Evolutionary conservation across 2,329 filamentous ascomycete genomes (phyloP).

Genomic region (Cercospora beticola): DNA sequence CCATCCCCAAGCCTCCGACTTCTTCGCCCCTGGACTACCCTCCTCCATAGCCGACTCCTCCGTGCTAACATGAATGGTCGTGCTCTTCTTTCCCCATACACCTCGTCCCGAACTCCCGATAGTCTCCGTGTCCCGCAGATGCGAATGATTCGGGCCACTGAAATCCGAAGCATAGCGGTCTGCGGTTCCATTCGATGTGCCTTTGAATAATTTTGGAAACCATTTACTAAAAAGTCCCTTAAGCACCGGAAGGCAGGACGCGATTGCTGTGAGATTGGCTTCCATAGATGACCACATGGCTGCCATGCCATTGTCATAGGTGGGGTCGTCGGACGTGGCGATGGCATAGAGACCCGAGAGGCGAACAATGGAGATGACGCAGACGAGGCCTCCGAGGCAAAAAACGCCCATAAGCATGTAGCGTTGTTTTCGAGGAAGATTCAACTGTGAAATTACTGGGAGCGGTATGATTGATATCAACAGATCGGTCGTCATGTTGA

Average conservation of each 20-base stretch:
- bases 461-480: background rate
- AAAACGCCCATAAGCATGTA: slow-evolving; percentile 5
- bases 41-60: background rate
- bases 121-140: background rate
- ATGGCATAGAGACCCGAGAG: slow-evolving; percentile 8
- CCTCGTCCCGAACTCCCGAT: background rate
- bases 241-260: slow-evolving; percentile 1
- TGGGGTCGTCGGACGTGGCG: background rate
- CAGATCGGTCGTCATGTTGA: background rate
- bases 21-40: background rate
- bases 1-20: slow-evolving; percentile 8
- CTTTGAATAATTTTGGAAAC: background rate
- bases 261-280: slow-evolving; percentile 4
- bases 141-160: background rate
- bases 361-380: slow-evolving; percentile 10
- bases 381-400: slow-evolving; percentile 5
- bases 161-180: background rate
- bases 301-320: slow-evolving; percentile 6
- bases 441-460: background rate
- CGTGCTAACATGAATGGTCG: background rate
- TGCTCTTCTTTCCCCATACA: background rate
- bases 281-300: slow-evolving; percentile 3
- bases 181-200: background rate
- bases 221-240: slow-evolving; percentile 7
- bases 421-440: slow-evolving; percentile 1